phyloP scores from a whole-genome alignment of 2,329 filamentous ascomycete species.

The Ophiosphaerella narmari region DNA sequence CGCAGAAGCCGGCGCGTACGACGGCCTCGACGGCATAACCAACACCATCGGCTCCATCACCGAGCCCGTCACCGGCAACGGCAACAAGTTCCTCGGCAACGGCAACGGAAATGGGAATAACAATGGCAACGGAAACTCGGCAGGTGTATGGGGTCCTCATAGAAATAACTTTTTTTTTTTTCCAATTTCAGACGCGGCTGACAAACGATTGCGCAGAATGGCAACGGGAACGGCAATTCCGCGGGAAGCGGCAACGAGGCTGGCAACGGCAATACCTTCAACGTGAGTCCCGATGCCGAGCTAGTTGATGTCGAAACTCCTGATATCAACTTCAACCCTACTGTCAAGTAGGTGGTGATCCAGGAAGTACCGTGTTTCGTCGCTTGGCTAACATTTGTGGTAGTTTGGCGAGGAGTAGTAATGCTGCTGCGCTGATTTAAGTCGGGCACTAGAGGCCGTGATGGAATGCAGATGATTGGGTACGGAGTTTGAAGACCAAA shows the following conservation, averaged over 20 bases:
- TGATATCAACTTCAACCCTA: constrained; percentile 5
- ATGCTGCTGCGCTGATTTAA: not conserved
- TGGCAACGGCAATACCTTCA: constrained; percentile 15
- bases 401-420: not conserved
- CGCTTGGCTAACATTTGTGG: not conserved
- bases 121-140: constrained; percentile 9
- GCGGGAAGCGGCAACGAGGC: constrained; percentile 7
- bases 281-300: constrained; percentile 8
- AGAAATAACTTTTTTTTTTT: not conserved
- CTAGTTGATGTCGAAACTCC: constrained; percentile 3
- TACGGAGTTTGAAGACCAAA: too few species aligned
- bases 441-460: not conserved
- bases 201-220: constrained; percentile 1
- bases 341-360: constrained; percentile 11
- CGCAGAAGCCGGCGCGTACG: not conserved
- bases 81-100: constrained; percentile 5
- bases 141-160: constrained; percentile 1
- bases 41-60: constrained; percentile 13
- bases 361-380: not conserved
- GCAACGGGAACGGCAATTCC: constrained; percentile 14
- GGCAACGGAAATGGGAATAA: constrained; percentile 8
- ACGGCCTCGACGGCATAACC: constrained; percentile 1
- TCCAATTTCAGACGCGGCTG: not conserved
- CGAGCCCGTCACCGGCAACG: constrained; percentile 7
- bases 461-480: too few species aligned